Evolutionary conservation across 2,329 filamentous ascomycete species (phyloP), one percentile per base, ranked within the genome.

Genomic region (Aspergillus neoniger): DNA sequence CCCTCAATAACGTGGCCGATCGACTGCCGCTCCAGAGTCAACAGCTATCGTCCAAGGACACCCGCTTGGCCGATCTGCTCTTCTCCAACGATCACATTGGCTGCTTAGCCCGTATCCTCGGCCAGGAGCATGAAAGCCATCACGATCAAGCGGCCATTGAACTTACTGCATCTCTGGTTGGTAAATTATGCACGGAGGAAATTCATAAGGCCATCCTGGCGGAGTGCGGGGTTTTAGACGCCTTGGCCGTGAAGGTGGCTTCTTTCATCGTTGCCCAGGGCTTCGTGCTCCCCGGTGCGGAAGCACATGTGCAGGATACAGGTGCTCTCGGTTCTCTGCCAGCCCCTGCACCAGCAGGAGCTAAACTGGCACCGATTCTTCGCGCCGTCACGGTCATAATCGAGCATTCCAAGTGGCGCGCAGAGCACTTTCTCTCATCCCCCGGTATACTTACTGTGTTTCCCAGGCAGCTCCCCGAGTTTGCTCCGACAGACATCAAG

Each of bases 301-400:
- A 88, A 56, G 71, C 81, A 2, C 73, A 83, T 48, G 81, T 85
- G 30, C 77, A 79, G n/a, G 77, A 79, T 30, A 82, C 88, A 58
- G 84, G 84, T 7, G 71, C 88, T 36, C 74, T 81, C 55, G 82
- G 84, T 7, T 79, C 81, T 19, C 83, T 91, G 50, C 90, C 89
- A 2, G 77, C 82, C 3, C 81, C 89, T 23, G 86, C 90, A 7
- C 83, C 85, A 2, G 78, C 81, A 14, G 80, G 79, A 15, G 81
- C 85, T 25, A 85, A 84, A 61, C 77, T 96, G 41, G 83, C 87
- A 1, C 86, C 87, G 9, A 85, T 96, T 17, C 78, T 98, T 6
- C 88, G 92, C 63, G 91, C 93, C 0, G 85, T 96, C 54, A 84
- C 88, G 19, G 84, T 88, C 49, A 89, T 97, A 51, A 85, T 96